Conservation (phyloP, 1,284 basidiomycete species). For the Porphyrellus sp. region DNA sequence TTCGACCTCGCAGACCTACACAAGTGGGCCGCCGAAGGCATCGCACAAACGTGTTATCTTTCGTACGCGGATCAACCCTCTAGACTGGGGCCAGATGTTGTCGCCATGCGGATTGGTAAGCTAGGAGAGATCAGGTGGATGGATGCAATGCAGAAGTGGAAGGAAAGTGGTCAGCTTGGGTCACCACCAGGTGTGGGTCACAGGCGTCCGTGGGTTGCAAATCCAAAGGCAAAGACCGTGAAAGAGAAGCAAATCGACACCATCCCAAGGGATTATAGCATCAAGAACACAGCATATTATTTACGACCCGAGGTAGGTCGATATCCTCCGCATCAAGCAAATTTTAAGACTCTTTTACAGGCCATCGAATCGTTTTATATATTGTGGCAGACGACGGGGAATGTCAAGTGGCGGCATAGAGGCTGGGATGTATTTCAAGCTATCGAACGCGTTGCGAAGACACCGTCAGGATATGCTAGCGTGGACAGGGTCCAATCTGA, state of each 20-base stretch:
- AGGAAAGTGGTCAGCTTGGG: conserved; percentile 40
- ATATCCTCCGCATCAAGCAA: not conserved
- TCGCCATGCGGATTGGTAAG: conserved; percentile 41
- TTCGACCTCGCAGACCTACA: conserved; percentile 54
- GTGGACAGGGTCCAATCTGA: conserved; percentile 47
- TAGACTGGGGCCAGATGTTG: conserved; percentile 61
- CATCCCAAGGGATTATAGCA: conserved; percentile 40
- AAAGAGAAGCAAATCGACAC: conserved; percentile 27
- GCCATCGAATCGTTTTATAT: conserved; percentile 68
- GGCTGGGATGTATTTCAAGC: conserved; percentile 76
- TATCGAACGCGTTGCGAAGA: conserved; percentile 57
- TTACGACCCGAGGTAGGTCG: conserved; percentile 61
- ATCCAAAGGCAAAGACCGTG: conserved; percentile 18
- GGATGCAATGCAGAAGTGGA: conserved; percentile 52
- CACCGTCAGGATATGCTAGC: conserved; percentile 57
- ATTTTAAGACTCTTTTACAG: conserved; percentile 34
- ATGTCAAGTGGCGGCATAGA: conserved; percentile 67
- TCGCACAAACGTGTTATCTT: conserved; percentile 65
- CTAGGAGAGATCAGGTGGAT: conserved; percentile 45
- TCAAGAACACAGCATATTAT: conserved; percentile 46
- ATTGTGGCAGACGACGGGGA: conserved; percentile 68
- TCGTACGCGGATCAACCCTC: conserved; percentile 60
- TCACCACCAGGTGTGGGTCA: conserved; percentile 53
- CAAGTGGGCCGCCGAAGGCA: conserved; percentile 63
- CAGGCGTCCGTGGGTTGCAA: conserved; percentile 32